Base-by-base conservation (phyloP, 306 rosid genomes). In the Castanea sativa region DNA sequence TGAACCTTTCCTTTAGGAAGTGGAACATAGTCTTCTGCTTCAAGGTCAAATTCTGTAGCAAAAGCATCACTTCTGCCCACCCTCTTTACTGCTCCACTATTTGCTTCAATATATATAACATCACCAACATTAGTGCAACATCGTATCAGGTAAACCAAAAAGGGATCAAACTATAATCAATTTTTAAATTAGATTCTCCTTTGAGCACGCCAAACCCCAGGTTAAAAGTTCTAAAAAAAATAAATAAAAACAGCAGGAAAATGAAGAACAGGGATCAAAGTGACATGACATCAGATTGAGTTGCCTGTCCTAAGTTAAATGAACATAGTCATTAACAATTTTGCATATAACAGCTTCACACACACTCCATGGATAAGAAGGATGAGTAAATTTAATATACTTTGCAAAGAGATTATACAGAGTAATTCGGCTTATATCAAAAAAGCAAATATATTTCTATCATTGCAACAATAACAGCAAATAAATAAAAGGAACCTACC, bases 1-100 rank as follows among this genome's bases (percentile, higher is more conserved):
- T 95, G 99, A 85, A 95, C 99, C 88, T 95, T 98, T 68, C 99
- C 99, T 89, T 95, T 95, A 41, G 99, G 98, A 85, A 95, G 98
- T 60, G 99, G 98, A 75, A 95, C 98, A 79, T 95, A 95, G 81
- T 95, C 99, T 79, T 95, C 99, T 45, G 99, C 99, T 80, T 95
- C 99, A 74, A 92, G 97, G 87, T 95, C 99, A 80, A 92, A 95
- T 83, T 95, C 98, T 6, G 99, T 90, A 69, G 99, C 99, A 88
- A 89, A 95, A 78, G 99, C 97, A 80, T 92, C 99, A 88, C 99
- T 92, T 82, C 99, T 87, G 18, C 99, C 99, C 16, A 95, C 99
- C 81, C 98, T 90, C 86, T 90, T 95, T 29, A 95, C 99, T 73
- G 99, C 98, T 74, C 99, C 99, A 65, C 99, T 95, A 87, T 95